Evolutionary conservation across 495 filamentous ascomycete genomes (phyloP).

Genomic region (Xylaria acuta): DNA sequence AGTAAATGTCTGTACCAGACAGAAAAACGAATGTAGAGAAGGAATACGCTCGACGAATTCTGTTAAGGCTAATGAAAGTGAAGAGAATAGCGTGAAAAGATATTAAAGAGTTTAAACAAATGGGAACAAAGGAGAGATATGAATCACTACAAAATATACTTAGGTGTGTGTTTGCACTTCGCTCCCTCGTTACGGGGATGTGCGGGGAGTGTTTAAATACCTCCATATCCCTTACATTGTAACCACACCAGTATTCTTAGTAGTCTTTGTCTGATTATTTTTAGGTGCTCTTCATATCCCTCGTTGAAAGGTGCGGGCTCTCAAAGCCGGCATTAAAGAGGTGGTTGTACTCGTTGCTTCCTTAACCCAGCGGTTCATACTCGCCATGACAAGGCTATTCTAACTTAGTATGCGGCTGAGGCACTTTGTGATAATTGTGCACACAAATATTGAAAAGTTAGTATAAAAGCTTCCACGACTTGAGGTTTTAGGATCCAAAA

Average conservation of each 20-base stretch:
- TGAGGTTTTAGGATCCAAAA: too few relatives aligned
- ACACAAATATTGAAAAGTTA: too few relatives aligned
- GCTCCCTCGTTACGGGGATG: background rate
- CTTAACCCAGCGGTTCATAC: background rate
- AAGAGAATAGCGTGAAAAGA: background rate
- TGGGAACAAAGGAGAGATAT: background rate
- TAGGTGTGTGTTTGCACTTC: background rate
- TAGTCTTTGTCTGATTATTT: conserved; percentile 15
- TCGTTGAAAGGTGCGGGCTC: background rate
- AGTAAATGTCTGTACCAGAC: conserved; percentile 25
- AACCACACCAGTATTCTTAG: background rate
- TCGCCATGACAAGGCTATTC: background rate
- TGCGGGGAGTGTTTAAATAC: conserved; percentile 20
- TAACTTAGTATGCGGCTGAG: background rate
- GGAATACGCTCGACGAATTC: background rate
- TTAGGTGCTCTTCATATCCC: background rate
- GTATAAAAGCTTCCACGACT: too few relatives aligned
- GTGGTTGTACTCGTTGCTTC: background rate
- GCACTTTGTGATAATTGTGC: background rate
- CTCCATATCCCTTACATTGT: conserved; percentile 11
- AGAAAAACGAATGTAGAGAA: background rate
- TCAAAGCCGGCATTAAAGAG: conserved; percentile 16
- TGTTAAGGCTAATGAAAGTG: background rate
- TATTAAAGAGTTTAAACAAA: background rate
- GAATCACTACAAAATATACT: background rate